Conservation (phyloP, 2,329 filamentous ascomycete genomes). For the Hypocrella siamensis region DNA sequence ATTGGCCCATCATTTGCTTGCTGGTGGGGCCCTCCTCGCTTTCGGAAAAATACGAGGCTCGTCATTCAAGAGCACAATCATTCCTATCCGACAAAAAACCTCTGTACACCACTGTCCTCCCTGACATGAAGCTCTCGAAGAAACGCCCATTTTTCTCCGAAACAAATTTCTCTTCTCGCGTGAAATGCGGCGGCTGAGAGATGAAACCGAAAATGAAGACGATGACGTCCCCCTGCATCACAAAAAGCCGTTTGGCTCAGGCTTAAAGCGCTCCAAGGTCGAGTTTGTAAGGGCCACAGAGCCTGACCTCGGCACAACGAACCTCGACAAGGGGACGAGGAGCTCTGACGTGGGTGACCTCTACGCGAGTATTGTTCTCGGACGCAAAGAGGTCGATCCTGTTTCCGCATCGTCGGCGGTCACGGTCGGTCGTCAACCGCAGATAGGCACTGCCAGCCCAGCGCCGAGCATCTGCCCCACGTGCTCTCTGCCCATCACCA, state of each 20-base stretch:
- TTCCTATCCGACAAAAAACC: too few species aligned
- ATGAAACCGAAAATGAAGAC: constrained; percentile 13
- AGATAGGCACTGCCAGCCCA: constrained; percentile 1
- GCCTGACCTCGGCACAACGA: constrained; percentile 14
- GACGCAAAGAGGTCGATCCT: constrained; percentile 18
- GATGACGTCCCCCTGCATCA: constrained; percentile 37
- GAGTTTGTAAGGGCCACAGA: constrained; percentile 41
- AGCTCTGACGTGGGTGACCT: constrained; percentile 32
- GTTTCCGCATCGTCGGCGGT: constrained; percentile 6
- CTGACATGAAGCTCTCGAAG: neutral
- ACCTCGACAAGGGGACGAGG: constrained; percentile 9
- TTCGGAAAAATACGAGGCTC: too few species aligned
- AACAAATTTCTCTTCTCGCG: neutral
- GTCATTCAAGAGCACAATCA: too few species aligned
- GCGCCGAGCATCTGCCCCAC: constrained; percentile 13
- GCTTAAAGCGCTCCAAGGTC: constrained; percentile 36
- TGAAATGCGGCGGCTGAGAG: constrained; percentile 12
- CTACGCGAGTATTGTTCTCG: constrained; percentile 54
- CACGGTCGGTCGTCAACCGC: constrained; percentile 2
- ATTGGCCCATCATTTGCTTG: too few species aligned
- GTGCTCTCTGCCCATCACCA: constrained; percentile 20
- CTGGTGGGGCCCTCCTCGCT: too few species aligned
- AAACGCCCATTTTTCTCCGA: neutral
- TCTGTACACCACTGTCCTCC: constrained; percentile 15
- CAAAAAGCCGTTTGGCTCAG: constrained; percentile 38